Base-by-base conservation (phyloP, 2,329 filamentous ascomycete genomes). In the Botrytis squamosa region DNA sequence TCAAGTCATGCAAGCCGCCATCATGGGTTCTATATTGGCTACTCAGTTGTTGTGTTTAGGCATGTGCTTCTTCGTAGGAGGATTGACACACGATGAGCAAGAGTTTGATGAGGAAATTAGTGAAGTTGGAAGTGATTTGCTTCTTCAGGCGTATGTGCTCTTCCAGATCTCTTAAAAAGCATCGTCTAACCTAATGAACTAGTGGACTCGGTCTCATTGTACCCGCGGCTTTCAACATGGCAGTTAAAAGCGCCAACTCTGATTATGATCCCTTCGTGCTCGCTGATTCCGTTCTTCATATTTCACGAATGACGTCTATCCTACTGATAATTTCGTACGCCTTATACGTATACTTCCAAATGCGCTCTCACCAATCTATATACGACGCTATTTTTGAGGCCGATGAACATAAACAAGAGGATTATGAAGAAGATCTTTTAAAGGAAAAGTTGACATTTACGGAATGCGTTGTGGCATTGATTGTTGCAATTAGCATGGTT, bases 11-110 rank as follows among this genome's bases (percentile, higher is more conserved):
- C 90, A 93, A 80, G 92, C 93, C 69, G 93, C 94, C 33, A 95
- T 97, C 70, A 84, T 97, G 0, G 93, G 94, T 52, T 95, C 93
- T 0, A 92, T 97, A 57, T 82, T 97, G 52, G 93, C 94, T 14
- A 97, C 94, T 52, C 88, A 96, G 83, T 83, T 97, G 65, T 85
- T 97, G 1, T 97, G 93, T 77, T 83, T 97, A 40, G 94, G 94
- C 0, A 80, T 91, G 70, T 96, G 93, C 81, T 97, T 97, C 84
- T 89, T 95, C 75, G 87, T 90, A 33, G 93, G 93, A 62, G 93
- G 94, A 12, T 77, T 95, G 49, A 85, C 86, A 70, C 88, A 91
- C 42, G 85, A 92, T 10, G 88, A 92, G 77, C 88, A 94, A 77
- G 85, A 85, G 25, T 96, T 97, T 80, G 91, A 92, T 79, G 88